Evolutionary conservation across 441 rosid species (phyloP), one percentile per base, ranked within the genome.

Genomic region (Syzygium syzygioides): DNA sequence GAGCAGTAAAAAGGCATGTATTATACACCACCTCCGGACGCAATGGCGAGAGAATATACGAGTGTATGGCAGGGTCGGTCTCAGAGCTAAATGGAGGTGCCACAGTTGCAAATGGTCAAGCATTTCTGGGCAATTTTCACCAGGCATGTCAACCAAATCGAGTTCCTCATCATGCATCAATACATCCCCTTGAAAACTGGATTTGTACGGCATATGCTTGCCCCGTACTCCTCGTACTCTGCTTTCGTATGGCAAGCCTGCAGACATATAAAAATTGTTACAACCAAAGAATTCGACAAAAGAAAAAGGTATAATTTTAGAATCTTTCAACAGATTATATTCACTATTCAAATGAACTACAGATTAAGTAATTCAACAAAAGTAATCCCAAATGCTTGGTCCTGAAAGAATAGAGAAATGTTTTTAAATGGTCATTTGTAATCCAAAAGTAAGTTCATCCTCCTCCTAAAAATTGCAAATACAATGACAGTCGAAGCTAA

Each of bases 181-280:
- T 95, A 98, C 99, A 98, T 98, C 84, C 99, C 99, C 92, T 98
- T 98, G 94, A 98, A 98, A 87, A 96, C 97, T 37, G 99, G 99
- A 93, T 96, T 98, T 79, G 99, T 94, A 45, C 99, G 99, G 92
- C 99, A 98, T 89, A 98, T 97, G 94, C 99, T 97, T 59, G 99
- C 99, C 92, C 99, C 99, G 87, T 93, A 94, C 93, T 98, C 99
- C 89, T 98, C 99, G 2, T 98, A 98, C 91, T 98, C 99, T 88
- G 93, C 99, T 95, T 98, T 98, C 86, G 99, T 97, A 91, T 98
- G 98, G 91, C 99, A 96, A 88, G 99, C 96, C 99, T 98, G 95
- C 90, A 91, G 54, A 85, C 60, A 91, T 59, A 62, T 84, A 55
- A 15, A 17, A n/a, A 84, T 9, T 28, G 18, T 55, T 79, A 30